Evolutionary conservation across 2,329 filamentous ascomycete species (phyloP).

Genomic region (Paecilomyces variotii): DNA sequence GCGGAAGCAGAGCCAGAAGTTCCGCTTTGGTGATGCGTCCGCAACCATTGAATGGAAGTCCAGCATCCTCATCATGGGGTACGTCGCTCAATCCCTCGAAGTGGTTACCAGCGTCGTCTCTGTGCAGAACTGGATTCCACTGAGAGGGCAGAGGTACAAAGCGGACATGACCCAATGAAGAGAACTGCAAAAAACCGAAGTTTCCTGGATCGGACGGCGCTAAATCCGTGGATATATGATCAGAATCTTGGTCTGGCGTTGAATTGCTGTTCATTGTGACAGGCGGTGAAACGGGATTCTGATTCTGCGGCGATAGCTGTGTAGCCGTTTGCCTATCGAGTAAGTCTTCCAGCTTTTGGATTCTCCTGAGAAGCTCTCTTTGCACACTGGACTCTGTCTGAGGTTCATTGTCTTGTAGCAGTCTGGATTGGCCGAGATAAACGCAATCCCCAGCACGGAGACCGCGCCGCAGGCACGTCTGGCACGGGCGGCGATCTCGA

Average conservation of each 20-base stretch:
- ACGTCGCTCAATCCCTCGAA: conserved; percentile 16
- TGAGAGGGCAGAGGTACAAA: conserved; percentile 26
- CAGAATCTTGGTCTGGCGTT: conserved; percentile 14
- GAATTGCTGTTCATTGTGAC: conserved; percentile 18
- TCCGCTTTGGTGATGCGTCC: conserved; percentile 17
- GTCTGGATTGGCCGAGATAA: conserved; percentile 27
- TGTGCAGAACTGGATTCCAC: conserved; percentile 22
- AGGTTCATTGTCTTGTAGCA: conserved; percentile 18
- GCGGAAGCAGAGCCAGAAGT: conserved; percentile 26
- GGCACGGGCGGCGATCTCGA: conserved; percentile 31
- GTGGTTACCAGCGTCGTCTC: conserved; percentile 17
- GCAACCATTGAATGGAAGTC: conserved; percentile 24
- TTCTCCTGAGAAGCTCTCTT: conserved; percentile 24
- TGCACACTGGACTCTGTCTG: conserved; percentile 17
- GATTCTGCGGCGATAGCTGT: conserved; percentile 13
- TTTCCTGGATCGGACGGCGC: conserved; percentile 14
- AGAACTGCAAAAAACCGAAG: conserved; percentile 23
- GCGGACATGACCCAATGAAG: conserved; percentile 27
- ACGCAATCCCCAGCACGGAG: conserved; percentile 29
- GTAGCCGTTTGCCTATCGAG: conserved; percentile 25
- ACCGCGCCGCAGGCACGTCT: conserved; percentile 32
- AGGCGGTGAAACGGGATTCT: conserved; percentile 17
- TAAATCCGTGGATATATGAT: conserved; percentile 11
- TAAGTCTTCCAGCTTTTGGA: conserved; percentile 27
- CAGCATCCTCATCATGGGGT: conserved; percentile 22